phyloP scores from a whole-genome alignment of 768 basidiomycete species.

The Boletus coccyginus region DNA sequence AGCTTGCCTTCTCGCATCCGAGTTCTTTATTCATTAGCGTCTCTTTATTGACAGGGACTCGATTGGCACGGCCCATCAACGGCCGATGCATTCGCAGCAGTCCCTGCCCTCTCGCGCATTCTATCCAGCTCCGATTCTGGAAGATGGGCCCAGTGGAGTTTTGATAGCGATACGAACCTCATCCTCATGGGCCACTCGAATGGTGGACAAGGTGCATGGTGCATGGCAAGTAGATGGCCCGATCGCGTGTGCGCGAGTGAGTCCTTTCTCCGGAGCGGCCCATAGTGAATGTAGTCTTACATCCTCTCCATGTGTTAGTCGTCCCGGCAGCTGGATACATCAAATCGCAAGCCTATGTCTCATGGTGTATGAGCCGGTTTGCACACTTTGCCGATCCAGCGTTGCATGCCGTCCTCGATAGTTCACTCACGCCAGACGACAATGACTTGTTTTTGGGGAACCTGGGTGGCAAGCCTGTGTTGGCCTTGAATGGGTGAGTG shows the following conservation, averaged over 20 bases:
- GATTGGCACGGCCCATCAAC: conserved; percentile 92
- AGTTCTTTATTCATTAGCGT: background rate
- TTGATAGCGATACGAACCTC: conserved; percentile 40
- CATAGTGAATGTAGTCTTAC: background rate
- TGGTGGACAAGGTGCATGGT: conserved; percentile 89
- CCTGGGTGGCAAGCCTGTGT: conserved; percentile 60
- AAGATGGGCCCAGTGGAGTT: conserved; percentile 42
- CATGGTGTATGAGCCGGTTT: conserved; percentile 67
- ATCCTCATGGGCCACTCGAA: conserved; percentile 91
- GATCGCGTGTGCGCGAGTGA: conserved; percentile 67
- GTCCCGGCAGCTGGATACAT: conserved; percentile 81
- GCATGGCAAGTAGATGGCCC: conserved; percentile 72
- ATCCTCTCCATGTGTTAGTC: conserved; percentile 36
- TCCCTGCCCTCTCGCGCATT: conserved; percentile 55
- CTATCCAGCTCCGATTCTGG: conserved; percentile 30
- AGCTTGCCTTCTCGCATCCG: conserved; percentile 1
- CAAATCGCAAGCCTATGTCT: conserved; percentile 85
- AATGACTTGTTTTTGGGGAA: conserved; percentile 87
- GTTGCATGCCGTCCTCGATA: conserved; percentile 68
- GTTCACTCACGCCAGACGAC: conserved; percentile 77
- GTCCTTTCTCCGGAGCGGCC: conserved; percentile 6
- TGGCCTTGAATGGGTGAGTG: conserved; percentile 77
- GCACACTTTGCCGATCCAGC: conserved; percentile 77
- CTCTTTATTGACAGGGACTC: conserved; percentile 54
- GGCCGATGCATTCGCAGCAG: conserved; percentile 60